These are phyloP conservation scores for Alnus glutinosa DNA, from an alignment of 306 rosid genomes.

Conservation along the genomic window DNA sequence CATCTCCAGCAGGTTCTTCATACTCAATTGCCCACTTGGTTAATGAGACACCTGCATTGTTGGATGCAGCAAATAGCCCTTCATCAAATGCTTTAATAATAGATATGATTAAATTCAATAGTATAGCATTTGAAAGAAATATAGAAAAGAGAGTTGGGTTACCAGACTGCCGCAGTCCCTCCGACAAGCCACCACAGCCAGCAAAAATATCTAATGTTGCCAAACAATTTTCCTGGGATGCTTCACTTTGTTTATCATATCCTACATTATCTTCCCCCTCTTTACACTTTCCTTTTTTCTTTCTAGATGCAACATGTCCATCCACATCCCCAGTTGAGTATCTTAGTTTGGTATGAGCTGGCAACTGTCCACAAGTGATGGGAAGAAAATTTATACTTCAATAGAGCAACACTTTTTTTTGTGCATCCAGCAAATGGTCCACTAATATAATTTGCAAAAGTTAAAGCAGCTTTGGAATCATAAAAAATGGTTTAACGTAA, in stretches of 20 bases:
- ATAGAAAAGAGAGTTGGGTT: neutral
- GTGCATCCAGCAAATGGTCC: constrained; percentile 16
- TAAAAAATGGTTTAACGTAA: neutral
- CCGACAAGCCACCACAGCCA: constrained; percentile 95
- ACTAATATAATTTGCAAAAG: neutral
- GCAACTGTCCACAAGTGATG: constrained; percentile 55
- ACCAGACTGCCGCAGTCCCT: constrained; percentile 84
- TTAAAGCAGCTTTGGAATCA: neutral
- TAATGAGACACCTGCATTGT: constrained; percentile 58
- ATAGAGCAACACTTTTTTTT: neutral
- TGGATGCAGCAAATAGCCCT: constrained; percentile 14
- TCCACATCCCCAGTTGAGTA: constrained; percentile 49
- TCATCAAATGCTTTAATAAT: constrained; percentile 4
- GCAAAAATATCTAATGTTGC: constrained; percentile 94
- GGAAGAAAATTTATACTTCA: constrained; percentile 15
- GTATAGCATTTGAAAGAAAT: constrained; percentile 2
- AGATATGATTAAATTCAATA: neutral
- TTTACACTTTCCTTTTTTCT: constrained; percentile 87
- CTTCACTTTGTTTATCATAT: constrained; percentile 37
- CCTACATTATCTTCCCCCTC: constrained; percentile 66
- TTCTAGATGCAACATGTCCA: constrained; percentile 60
- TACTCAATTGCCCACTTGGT: constrained; percentile 99
- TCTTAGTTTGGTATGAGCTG: constrained; percentile 60
- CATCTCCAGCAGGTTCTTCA: constrained; percentile 96
- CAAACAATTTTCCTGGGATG: constrained; percentile 44